phyloP scores from a whole-genome alignment of 163 green algal species.

The Chloromonas sp. region DNA sequence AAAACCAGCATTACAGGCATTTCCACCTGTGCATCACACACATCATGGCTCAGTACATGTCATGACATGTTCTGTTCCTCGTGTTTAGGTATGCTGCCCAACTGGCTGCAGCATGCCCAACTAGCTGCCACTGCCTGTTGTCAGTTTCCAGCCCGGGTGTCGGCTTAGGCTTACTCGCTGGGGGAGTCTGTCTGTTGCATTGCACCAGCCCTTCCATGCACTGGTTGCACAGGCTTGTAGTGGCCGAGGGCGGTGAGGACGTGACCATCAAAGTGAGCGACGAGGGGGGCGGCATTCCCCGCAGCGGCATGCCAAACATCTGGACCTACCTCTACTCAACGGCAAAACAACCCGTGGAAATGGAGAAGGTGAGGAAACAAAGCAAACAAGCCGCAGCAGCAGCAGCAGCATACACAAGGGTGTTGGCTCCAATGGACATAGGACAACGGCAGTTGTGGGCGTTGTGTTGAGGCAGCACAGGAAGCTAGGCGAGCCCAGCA shows the following conservation, averaged over 20 bases:
- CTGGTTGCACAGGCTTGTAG: conserved; percentile 60
- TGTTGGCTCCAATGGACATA: background rate
- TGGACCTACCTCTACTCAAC: conserved; percentile 99
- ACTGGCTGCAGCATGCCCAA: too few species aligned
- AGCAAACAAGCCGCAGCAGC: background rate
- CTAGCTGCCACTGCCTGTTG: too few species aligned
- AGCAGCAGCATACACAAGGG: background rate
- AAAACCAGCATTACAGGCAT: too few species aligned
- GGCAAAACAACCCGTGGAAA: conserved; percentile 18
- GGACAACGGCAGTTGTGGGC: background rate
- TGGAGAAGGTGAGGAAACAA: conserved; percentile 13
- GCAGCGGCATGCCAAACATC: conserved; percentile 86
- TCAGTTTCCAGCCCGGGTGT: too few species aligned
- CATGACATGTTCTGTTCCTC: too few species aligned
- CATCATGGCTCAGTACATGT: too few species aligned
- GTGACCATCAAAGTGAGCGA: conserved; percentile 98
- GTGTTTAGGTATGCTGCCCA: too few species aligned
- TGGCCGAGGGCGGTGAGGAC: conserved; percentile 94
- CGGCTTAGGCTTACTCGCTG: too few species aligned
- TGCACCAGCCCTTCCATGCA: too few species aligned
- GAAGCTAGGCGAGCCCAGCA: background rate
- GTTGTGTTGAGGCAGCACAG: background rate
- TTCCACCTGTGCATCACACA: too few species aligned
- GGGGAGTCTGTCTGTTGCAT: too few species aligned
- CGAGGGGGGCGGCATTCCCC: conserved; percentile 93